Base-by-base conservation (phyloP, 805 yeast genomes). In the Naumovozyma castellii region DNA sequence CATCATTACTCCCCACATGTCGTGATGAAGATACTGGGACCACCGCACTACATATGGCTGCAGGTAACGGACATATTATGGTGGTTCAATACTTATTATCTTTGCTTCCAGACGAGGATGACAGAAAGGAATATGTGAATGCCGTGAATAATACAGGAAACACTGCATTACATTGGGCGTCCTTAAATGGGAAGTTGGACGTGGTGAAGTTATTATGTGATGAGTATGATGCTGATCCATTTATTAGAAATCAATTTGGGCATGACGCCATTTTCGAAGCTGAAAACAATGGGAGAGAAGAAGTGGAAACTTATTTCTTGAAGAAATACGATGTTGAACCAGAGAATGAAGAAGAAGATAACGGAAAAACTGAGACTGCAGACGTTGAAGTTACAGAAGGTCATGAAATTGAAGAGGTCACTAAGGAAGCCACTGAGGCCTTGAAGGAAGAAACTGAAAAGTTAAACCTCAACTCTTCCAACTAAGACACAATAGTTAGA, bases 141-240 rank as follows among this genome's bases (percentile, higher is more conserved):
- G 53, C 61, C 15, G 69, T 67, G 40, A 92, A 92, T 57, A 82
- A 76, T 37, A 76, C 82, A 16, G 98, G 97, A 2, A 92, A 92
- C 59, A 88, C 98, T 0, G 83, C 97, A 1, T 68, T 92, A 47
- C 97, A 92, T 59, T 92, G 99, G 99, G 97, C 97, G 0, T 73
- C 94, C 0, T 73, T 78, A 48, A 87, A 84, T 53, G 97, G 97
- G 1, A 87, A 87, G 51, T 60, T 85, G 42, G 78, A 73, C 2
- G 66, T 80, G 6, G 90, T 85, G 16, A 64, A 81, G 57, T 51
- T 75, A 10, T 65, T 92, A 34, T 79, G 90, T 59, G 90, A 83
- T 16, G 71, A 75, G 42, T 83, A 75, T 49, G 72, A 73, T 4
- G 94, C 87, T 1, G 95, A 90, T 58, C 88, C 94, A 5, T 83